A percentile compares a stretch with the other conserved stretches of the same genome.
Conservation (phyloP, 805 yeast species). For the Teunomyces lycoperdinae region DNA sequence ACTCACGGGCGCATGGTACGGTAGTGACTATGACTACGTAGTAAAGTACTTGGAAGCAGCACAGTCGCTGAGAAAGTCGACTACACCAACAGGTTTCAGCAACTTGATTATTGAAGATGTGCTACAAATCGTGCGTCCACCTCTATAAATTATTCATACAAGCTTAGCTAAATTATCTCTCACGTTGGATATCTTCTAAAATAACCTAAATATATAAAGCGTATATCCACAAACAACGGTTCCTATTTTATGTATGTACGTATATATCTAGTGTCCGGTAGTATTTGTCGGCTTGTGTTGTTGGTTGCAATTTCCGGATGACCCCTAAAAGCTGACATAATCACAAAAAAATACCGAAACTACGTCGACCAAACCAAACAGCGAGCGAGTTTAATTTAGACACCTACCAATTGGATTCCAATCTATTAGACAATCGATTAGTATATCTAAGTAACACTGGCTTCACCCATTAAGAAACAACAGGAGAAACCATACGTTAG, state of each 20-base stretch:
- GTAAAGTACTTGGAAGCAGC: slow-evolving; percentile 23
- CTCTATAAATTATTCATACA: slow-evolving; percentile 19
- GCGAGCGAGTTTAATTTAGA: background rate
- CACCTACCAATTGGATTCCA: slow-evolving; percentile 4
- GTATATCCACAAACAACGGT: too few relatives aligned
- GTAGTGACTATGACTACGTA: slow-evolving; percentile 37
- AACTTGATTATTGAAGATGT: slow-evolving; percentile 39
- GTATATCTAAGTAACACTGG: background rate
- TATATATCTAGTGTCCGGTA: background rate
- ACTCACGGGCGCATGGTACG: slow-evolving; percentile 44
- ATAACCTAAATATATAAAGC: too few relatives aligned
- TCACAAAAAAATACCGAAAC: background rate
- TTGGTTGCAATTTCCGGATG: background rate
- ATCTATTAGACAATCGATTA: slow-evolving; percentile 3
- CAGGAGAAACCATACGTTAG: slow-evolving; percentile 1
- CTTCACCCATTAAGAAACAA: background rate
- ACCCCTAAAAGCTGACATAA: slow-evolving; percentile 1
- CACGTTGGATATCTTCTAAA: background rate
- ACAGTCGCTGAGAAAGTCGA: slow-evolving; percentile 15
- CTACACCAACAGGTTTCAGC: slow-evolving; percentile 32
- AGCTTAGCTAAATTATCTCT: background rate
- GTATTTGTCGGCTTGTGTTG: background rate
- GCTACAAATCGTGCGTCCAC: slow-evolving; percentile 32
- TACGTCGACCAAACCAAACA: slow-evolving; percentile 4
- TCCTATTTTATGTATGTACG: too few relatives aligned